Conservation (phyloP, 495 filamentous ascomycete species). For the Chaetomium fimeti region DNA sequence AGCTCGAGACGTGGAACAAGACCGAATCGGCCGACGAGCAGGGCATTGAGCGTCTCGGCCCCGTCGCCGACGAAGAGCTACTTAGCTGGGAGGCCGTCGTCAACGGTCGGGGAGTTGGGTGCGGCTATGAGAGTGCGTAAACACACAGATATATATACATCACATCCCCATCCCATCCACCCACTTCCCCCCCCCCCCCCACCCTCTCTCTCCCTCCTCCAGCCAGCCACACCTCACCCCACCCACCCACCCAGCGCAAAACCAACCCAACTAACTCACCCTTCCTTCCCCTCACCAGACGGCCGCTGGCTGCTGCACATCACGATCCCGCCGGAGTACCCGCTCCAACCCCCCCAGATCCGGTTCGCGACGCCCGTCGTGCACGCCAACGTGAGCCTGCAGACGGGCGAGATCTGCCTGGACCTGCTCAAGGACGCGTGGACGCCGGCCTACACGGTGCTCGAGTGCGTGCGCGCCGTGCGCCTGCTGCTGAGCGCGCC, state of each 20-base stretch:
- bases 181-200: neutral
- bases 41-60: conserved; percentile 61
- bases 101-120: conserved; percentile 59
- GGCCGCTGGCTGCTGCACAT: conserved; percentile 84
- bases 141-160: too few species aligned
- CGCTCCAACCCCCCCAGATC: conserved; percentile 70
- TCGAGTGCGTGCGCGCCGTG: conserved; percentile 71
- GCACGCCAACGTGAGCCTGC: conserved; percentile 80
- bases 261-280: neutral
- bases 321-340: conserved; percentile 73
- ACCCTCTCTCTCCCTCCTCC: neutral
- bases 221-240: neutral
- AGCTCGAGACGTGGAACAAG: conserved; percentile 43
- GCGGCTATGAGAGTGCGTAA: conserved; percentile 68
- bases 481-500: conserved; percentile 75
- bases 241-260: neutral
- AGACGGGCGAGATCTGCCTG: conserved; percentile 88
- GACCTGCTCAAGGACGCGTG: conserved; percentile 80
- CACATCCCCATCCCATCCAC: too few species aligned
- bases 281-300: conserved; percentile 44
- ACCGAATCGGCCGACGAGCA: conserved; percentile 40
- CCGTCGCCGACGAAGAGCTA: conserved; percentile 66
- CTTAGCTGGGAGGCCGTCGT: conserved; percentile 78
- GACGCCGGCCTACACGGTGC: conserved; percentile 80
- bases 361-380: conserved; percentile 76